Base-by-base conservation (phyloP, 805 yeast species). In the Clavispora santaluciae region DNA sequence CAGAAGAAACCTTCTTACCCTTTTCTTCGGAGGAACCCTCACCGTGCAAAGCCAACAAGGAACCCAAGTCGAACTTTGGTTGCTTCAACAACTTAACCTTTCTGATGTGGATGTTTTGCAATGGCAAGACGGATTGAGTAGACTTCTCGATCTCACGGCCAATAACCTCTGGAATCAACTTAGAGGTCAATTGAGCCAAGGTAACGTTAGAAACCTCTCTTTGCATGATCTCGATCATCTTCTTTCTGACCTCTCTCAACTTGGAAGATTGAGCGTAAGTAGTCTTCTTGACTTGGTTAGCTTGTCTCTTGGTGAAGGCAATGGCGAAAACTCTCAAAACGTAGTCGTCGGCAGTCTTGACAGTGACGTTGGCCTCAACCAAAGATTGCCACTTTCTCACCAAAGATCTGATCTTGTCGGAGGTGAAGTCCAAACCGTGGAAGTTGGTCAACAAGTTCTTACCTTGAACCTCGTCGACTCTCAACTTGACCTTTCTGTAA, bases 11-110 rank as follows among this genome's bases (percentile, higher is more conserved):
- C 44, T 41, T 41, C 44, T 41, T 41, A 17, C 44, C 44, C 44
- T 41, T 36, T 22, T 41, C 44, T 13, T 41, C 44, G 35, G 38
- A 5, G 23, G 40, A 16, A 17, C 35, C 40, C 40, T 41, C 44
- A 20, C 44, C 44, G 44, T 41, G 44, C 44, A 41, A 41, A 15
- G 40, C 37, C 38, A 41, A 25, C 44, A 41, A 41, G n/a, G 44
- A 21, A 13, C 40, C 38, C 38, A 41, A 33, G 40, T 41, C 44
- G 40, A 41, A 41, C 44, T 41, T 41, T 21, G 44, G 44, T 33
- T 41, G 44, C 44, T 41, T 41, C 40, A 41, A 36, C 44, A 41
- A 41, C 44, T 41, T 41, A 15, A 41, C 44, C 40, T 41, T 41
- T 36, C 44, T 36, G 40, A 41, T 41, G 44, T 41, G 44, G 31